Conservation (phyloP, 108 stramenopile genomes). For the Cyclotella cryptica region DNA sequence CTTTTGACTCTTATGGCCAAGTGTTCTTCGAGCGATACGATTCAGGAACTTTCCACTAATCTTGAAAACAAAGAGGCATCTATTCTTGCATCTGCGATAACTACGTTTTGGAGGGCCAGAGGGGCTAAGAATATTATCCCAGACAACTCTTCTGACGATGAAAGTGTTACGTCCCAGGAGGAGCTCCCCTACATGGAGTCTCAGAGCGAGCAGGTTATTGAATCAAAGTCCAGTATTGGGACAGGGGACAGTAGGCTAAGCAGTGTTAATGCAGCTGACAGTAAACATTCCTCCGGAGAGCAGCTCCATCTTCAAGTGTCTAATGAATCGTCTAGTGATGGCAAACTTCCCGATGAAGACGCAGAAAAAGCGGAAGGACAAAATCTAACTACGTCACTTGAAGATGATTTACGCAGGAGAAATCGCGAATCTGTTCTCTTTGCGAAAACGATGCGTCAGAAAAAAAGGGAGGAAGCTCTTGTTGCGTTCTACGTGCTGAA, state of each 20-base stretch:
- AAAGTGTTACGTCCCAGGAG: constrained; percentile 25
- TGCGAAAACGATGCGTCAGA: constrained; percentile 69
- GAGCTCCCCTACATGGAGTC: background rate
- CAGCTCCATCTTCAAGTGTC: background rate
- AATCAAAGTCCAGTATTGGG: background rate
- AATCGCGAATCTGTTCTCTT: constrained; percentile 51
- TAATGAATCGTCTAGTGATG: constrained; percentile 15
- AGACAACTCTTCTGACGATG: constrained; percentile 38
- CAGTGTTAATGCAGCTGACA: background rate
- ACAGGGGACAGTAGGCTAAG: background rate
- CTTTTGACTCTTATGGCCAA: constrained; percentile 74
- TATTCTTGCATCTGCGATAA: constrained; percentile 27
- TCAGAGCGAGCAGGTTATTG: background rate
- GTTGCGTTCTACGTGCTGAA: constrained; percentile 73
- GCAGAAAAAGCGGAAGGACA: background rate
- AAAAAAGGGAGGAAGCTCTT: constrained; percentile 73
- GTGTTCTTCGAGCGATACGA: constrained; percentile 78
- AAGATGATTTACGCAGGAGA: constrained; percentile 58
- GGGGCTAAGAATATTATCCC: constrained; percentile 49
- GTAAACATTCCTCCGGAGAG: background rate
- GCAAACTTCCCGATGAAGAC: constrained; percentile 35
- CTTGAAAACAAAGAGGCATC: constrained; percentile 42
- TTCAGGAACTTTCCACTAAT: constrained; percentile 61
- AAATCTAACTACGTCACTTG: constrained; percentile 28
- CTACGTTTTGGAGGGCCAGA: constrained; percentile 39